These are phyloP conservation scores for Bidens hawaiensis DNA, from an alignment of 140 eudicot species.

Conservation along the genomic window DNA sequence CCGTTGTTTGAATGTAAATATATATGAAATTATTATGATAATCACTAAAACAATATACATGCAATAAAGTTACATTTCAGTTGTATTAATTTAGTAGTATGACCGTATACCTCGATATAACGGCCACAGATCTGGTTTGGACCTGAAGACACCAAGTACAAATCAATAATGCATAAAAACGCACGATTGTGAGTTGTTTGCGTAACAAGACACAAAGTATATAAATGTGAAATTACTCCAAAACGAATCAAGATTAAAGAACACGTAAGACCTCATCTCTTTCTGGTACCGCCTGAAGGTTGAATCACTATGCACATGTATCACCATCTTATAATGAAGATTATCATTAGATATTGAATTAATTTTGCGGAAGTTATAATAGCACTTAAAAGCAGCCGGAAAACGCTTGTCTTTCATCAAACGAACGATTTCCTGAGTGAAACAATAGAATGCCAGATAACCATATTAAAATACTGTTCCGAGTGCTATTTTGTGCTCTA, in stretches of 20 bases:
- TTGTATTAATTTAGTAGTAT: slow-evolving; percentile 10
- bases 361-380: slow-evolving; percentile 68
- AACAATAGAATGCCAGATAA: background rate
- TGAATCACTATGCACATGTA: slow-evolving; percentile 89
- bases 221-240: background rate
- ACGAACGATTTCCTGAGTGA: slow-evolving; percentile 78
- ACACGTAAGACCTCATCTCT: slow-evolving; percentile 65
- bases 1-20: too few relatives aligned
- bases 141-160: slow-evolving; percentile 43
- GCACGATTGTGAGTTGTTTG: background rate
- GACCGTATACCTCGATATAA: slow-evolving; percentile 73
- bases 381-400: slow-evolving; percentile 87
- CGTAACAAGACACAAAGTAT: slow-evolving; percentile 15
- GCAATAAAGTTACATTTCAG: background rate
- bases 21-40: background rate
- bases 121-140: slow-evolving; percentile 90
- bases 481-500: background rate
- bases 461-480: background rate
- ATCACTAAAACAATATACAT: background rate
- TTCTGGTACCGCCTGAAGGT: slow-evolving; percentile 79
- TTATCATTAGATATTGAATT: slow-evolving; percentile 48
- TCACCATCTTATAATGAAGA: slow-evolving; percentile 81
- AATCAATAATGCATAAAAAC: slow-evolving; percentile 9
- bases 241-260: background rate
- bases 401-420: slow-evolving; percentile 75